Percentiles rank a stretch among this genome's conserved stretches.
phyloP scores from a whole-genome alignment of 2,329 filamentous ascomycete species.

The Cephalotrichum gorgonifer region DNA sequence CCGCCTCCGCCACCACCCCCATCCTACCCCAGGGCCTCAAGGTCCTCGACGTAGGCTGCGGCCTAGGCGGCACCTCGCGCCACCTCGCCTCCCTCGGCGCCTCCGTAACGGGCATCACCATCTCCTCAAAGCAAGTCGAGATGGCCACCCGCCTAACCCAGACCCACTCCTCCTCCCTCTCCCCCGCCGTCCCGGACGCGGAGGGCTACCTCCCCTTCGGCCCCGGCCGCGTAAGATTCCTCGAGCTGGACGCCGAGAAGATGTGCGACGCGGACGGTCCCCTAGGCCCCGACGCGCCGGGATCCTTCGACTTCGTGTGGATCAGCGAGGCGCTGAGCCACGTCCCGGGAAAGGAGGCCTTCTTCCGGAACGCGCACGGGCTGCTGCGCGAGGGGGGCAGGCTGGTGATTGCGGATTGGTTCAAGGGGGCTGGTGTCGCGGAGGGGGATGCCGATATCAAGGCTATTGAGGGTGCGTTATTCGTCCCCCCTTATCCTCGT shows the following conservation, averaged over 20 bases:
- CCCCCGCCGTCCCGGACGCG: constrained; percentile 14
- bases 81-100: constrained; percentile 43
- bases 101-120: constrained; percentile 48
- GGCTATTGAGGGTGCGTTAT: constrained; percentile 40
- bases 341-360: constrained; percentile 47
- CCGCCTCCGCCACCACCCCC: constrained; percentile 12
- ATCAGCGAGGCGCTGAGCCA: constrained; percentile 53
- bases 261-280: constrained; percentile 35
- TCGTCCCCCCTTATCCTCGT: background rate
- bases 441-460: constrained; percentile 40
- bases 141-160: constrained; percentile 41
- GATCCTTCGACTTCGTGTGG: constrained; percentile 46
- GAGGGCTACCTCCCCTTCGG: constrained; percentile 27
- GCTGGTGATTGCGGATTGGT: constrained; percentile 51
- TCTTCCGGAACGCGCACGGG: constrained; percentile 40
- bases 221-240: constrained; percentile 37
- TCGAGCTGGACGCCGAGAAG: constrained; percentile 51
- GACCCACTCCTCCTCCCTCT: background rate
- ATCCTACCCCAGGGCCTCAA: constrained; percentile 13
- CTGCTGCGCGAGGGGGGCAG: constrained; percentile 38
- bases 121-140: constrained; percentile 48
- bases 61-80: constrained; percentile 48
- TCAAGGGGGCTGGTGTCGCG: constrained; percentile 38
- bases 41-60: constrained; percentile 50
- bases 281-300: no score